Percentiles rank a stretch among this genome's conserved stretches.
Conservation (phyloP, 148 eudicot species). For the Rhododendron williamsianum region DNA sequence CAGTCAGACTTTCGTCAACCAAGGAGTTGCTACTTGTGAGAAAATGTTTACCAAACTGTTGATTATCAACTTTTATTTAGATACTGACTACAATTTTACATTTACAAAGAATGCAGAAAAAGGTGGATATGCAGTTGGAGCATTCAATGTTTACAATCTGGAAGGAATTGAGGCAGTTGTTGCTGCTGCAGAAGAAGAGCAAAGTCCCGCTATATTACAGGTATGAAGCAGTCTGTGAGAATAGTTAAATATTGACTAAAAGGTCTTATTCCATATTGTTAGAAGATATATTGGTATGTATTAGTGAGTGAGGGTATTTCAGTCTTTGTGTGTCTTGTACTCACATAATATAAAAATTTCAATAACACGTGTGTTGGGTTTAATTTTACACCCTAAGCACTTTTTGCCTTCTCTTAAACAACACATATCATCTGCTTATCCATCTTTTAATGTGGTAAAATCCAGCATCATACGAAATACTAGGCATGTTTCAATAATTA, state of each 20-base stretch:
- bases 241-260: not conserved
- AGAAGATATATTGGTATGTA: not conserved
- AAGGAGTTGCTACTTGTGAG: conserved; percentile 78
- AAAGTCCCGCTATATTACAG: conserved; percentile 97
- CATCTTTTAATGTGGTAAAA: not conserved
- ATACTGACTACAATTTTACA: conserved; percentile 12
- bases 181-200: conserved; percentile 85
- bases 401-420: not conserved
- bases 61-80: conserved; percentile 8
- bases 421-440: not conserved
- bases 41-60: not conserved
- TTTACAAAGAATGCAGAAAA: conserved; percentile 70
- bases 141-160: conserved; percentile 90
- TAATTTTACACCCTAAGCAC: not conserved
- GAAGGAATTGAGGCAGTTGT: conserved; percentile 97
- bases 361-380: not conserved
- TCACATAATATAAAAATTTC: not conserved
- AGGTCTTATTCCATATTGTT: not conserved
- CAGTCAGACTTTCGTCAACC: conserved; percentile 57
- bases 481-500: not conserved
- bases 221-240: conserved; percentile 23
- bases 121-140: conserved; percentile 94
- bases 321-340: not conserved
- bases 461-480: not conserved
- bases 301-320: not conserved